Conservation (phyloP, 2,329 filamentous ascomycete genomes). For the Pseudocercospora crystallina region DNA sequence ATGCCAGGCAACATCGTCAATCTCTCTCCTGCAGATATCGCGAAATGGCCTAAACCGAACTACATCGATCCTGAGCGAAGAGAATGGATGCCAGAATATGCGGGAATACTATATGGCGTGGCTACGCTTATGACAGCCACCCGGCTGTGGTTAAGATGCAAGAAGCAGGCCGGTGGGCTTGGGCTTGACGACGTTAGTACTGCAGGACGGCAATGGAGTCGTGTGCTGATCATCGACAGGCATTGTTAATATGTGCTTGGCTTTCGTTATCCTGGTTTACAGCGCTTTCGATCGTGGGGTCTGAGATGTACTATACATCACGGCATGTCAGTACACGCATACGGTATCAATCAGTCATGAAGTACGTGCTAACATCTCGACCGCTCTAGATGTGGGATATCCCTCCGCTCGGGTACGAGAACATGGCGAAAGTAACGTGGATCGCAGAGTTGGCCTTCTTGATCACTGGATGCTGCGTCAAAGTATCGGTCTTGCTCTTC, state of each 20-base stretch:
- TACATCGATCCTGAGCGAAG: slow-evolving; percentile 31
- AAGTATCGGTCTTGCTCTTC: slow-evolving; percentile 42
- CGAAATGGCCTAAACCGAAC: slow-evolving; percentile 35
- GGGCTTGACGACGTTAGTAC: slow-evolving; percentile 35
- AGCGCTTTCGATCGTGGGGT: slow-evolving; percentile 21
- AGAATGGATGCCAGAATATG: slow-evolving; percentile 35
- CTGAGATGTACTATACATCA: slow-evolving; percentile 32
- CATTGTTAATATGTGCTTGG: slow-evolving; percentile 26
- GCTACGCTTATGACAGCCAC: slow-evolving; percentile 29
- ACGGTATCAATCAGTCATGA: no score
- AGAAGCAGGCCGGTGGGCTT: slow-evolving; percentile 29
- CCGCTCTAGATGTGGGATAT: no score
- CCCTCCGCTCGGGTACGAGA: no score
- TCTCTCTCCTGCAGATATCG: slow-evolving; percentile 27
- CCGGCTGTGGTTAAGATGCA: slow-evolving; percentile 32
- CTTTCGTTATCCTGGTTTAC: slow-evolving; percentile 26
- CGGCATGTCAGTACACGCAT: no score
- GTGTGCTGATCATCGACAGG: slow-evolving; percentile 14
- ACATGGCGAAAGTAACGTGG: slow-evolving; percentile 33
- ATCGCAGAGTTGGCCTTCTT: slow-evolving; percentile 37
- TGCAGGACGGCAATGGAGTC: background rate
- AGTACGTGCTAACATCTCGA: no score
- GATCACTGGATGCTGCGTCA: slow-evolving; percentile 35
- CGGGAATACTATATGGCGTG: slow-evolving; percentile 26
- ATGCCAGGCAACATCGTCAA: slow-evolving; percentile 34